Percentiles rank a stretch among this genome's conserved stretches.
Evolutionary conservation across 768 basidiomycete genomes (phyloP).

Genomic region (Leucosporidium scottii): DNA sequence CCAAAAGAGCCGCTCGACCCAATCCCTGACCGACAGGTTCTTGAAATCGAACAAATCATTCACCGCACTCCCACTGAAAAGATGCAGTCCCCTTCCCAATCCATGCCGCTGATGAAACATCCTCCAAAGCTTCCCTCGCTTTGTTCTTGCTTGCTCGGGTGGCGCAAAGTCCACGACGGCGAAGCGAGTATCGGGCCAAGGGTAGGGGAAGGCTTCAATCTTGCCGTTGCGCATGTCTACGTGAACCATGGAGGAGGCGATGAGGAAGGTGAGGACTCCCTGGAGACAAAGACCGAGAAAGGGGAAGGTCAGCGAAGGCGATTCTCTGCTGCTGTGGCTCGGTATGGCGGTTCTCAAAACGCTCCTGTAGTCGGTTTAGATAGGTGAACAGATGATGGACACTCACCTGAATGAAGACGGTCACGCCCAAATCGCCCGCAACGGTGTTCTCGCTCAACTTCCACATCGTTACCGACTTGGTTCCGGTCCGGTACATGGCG

Average conservation of each 20-base stretch:
- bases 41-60: slow-evolving; percentile 30
- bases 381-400: too few species aligned
- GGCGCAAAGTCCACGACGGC: slow-evolving; percentile 19
- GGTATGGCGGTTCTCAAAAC: background rate
- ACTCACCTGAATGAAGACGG: slow-evolving; percentile 29
- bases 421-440: slow-evolving; percentile 30
- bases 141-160: slow-evolving; percentile 11
- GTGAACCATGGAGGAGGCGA: slow-evolving; percentile 31
- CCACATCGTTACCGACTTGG: slow-evolving; percentile 27
- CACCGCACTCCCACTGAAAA: slow-evolving; percentile 28
- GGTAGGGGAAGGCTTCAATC: slow-evolving; percentile 2
- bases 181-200: slow-evolving; percentile 22
- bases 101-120: slow-evolving; percentile 26
- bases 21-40: slow-evolving; percentile 2
- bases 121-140: slow-evolving; percentile 16
- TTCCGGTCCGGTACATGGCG: slow-evolving; percentile 25
- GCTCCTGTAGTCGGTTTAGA: too few species aligned
- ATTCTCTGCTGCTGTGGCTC: background rate
- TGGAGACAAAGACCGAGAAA: background rate
- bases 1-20: slow-evolving; percentile 18
- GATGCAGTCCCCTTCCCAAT: slow-evolving; percentile 27
- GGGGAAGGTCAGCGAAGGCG: background rate
- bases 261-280: slow-evolving; percentile 34
- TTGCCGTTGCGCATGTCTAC: slow-evolving; percentile 30
- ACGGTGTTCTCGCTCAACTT: slow-evolving; percentile 20